Evolutionary conservation across 2,329 filamentous ascomycete genomes (phyloP).

Genomic region (Colletotrichum eremochloae): DNA sequence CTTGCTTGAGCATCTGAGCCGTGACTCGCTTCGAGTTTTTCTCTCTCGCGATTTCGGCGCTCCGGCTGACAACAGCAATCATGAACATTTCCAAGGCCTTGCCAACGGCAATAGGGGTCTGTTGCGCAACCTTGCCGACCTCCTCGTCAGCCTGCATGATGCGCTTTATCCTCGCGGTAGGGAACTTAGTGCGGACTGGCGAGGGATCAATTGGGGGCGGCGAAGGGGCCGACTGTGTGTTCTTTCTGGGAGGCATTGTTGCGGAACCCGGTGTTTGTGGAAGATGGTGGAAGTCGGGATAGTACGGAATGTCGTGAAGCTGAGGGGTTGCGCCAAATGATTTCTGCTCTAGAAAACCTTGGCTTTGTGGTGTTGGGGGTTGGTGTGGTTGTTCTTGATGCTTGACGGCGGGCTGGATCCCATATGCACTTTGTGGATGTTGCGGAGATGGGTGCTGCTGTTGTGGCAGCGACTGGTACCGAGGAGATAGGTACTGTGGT

Average conservation of each 20-base stretch:
- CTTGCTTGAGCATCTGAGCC: slow-evolving; percentile 90
- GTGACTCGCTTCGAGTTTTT: slow-evolving; percentile 92
- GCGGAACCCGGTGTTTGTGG: slow-evolving; percentile 40
- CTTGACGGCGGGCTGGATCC: slow-evolving; percentile 27
- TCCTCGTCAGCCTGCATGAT: slow-evolving; percentile 99
- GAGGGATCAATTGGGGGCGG: slow-evolving; percentile 68
- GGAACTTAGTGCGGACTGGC: slow-evolving; percentile 94
- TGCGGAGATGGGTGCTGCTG: slow-evolving; percentile 46
- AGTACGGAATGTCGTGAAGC: slow-evolving; percentile 38
- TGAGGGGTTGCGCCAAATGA: slow-evolving; percentile 23
- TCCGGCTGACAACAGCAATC: slow-evolving; percentile 91
- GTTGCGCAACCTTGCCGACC: slow-evolving; percentile 97
- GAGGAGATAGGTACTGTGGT: slow-evolving; percentile 43
- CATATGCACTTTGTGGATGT: slow-evolving; percentile 35
- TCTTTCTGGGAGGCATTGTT: slow-evolving; percentile 57
- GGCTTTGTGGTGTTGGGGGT: slow-evolving; percentile 33
- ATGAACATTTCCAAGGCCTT: slow-evolving; percentile 98
- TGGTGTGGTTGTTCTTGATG: slow-evolving; percentile 37
- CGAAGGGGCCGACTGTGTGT: slow-evolving; percentile 53
- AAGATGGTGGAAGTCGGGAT: slow-evolving; percentile 37
- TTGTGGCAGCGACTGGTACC: slow-evolving; percentile 43
- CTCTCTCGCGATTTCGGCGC: slow-evolving; percentile 84
- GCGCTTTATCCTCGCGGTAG: slow-evolving; percentile 95
- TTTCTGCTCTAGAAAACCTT: slow-evolving; percentile 29
- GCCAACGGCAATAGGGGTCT: slow-evolving; percentile 94